Evolutionary conservation across 192 early-diverging fungal genomes (phyloP), one percentile per base, ranked within the genome.

Genomic region (Entomortierella lignicola): DNA sequence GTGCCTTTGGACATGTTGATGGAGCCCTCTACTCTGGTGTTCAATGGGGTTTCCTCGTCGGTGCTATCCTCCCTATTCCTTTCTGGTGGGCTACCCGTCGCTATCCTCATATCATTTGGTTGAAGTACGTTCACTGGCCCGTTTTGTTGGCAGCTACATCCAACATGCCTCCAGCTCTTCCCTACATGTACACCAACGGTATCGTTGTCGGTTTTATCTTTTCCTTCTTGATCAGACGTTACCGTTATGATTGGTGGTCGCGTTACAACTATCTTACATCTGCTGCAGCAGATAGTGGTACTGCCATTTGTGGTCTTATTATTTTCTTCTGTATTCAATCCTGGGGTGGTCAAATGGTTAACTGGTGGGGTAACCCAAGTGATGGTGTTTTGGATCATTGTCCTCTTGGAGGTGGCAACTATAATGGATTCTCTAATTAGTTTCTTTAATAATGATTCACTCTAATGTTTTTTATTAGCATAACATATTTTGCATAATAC

Each of bases 231-330:
- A 18, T 90, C 8, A 83, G 85, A 79, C 81, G 85, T 50, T 83
- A 88, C 65, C 63, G 70, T 60, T 77, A 85, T 39, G 50, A 68
- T 7, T 89, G 89, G 89, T 91, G 89, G 87, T 53, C 66, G 30
- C 87, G 86, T 69, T 93, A 92, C 81, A 91, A 89, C 80, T 93
- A 90, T 71, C 83, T 92, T 21, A 74, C 90, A 21, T 89, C 88
- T 23, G 89, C 90, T 32, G 89, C 87, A 0, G 51, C 89, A 23
- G 91, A 91, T 72, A 81, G 81, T n/a, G 90, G 91, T 27, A 75
- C 83, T 13, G 88, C 87, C 12, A 71, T 88, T 5, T 51, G 65
- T 43, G 82, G 68, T 21, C 55, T 89, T 3, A 32, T 89, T 34
- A 84, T 88, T 47, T 87, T 86, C 65, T 66, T 81, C 47, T 81